Base-by-base conservation (phyloP, 1,284 basidiomycete species). In the Vanrija sp. region DNA sequence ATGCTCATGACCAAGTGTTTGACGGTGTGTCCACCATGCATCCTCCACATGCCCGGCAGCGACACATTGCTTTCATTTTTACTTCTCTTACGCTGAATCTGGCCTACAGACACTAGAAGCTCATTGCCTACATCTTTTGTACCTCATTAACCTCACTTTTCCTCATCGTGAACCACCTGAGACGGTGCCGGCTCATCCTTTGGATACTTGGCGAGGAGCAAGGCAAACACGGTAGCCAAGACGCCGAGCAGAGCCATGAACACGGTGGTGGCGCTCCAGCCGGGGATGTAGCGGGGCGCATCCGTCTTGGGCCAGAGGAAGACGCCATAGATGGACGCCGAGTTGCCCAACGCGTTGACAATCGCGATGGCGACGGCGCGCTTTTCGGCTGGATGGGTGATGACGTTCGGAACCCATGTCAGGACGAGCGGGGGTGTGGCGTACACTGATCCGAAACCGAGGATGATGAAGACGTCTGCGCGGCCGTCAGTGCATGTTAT, bases 401-500 rank as follows among this genome's bases (percentile, higher is more conserved):
- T 67, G 46, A 78, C 60, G 58, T 75, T 75, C 18, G 73, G 68
- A 9, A 77, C 69, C 72, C 76, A 79, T 19, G 76, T 73, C 34
- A 79, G 69, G 28, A 70, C 69, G 39, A 80, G 65, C 7, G 79
- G 79, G 23, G 74, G 75, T 1, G 75, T 68, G 21, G 78, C 76
- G 61, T 79, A 80, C 43, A 80, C 74, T 25, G 68, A 73, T 3
- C 74, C 79, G 47, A 79, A 79, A 15, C 71, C 78, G 54, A 81
- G 71, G 60, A 79, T 80, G 43, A 81, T 66, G 62, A 80, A 78
- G 38, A 75, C 77, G 63, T 80, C 60, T 34, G 34, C 15, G 38
- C 16, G 28, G 28, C 21, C 21, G 21, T 23, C 21, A 23, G 21
- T n/a, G n/a, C 21, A 3, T 23, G 25, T 25, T 16, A 38, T 19